Conservation (phyloP, 306 rosid genomes). For the Malus orientalis region DNA sequence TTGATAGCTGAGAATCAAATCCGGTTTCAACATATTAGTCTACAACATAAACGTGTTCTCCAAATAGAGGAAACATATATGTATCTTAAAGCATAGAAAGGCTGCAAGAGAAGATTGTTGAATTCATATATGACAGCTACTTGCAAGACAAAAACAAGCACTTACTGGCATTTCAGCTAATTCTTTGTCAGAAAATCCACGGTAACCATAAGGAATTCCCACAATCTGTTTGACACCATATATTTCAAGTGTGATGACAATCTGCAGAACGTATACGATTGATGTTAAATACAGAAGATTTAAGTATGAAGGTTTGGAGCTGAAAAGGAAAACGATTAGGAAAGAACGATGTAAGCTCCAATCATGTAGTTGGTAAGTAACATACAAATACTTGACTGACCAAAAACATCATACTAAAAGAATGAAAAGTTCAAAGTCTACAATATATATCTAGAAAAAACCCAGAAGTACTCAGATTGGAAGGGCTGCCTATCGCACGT, state of each 20-base stretch:
- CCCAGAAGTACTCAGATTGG: neutral
- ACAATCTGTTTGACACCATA: constrained; percentile 88
- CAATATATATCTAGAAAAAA: neutral
- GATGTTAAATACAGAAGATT: neutral
- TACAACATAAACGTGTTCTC: neutral
- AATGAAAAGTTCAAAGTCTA: neutral
- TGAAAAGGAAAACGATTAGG: neutral
- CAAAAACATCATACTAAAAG: neutral
- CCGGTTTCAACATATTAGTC: constrained; percentile 13
- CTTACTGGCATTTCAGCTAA: constrained; percentile 78
- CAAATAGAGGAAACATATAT: constrained; percentile 3
- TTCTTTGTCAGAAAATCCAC: constrained; percentile 81
- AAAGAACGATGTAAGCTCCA: neutral
- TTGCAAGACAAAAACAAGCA: constrained; percentile 14
- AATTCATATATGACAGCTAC: neutral
- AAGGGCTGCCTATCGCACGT: neutral
- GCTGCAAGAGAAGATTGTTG: neutral
- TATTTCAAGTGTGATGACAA: constrained; percentile 94
- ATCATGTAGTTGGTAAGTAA: neutral
- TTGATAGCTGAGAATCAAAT: constrained; percentile 57
- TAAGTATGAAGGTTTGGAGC: neutral
- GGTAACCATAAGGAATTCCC: constrained; percentile 96
- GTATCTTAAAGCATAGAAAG: neutral
- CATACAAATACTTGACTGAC: neutral
- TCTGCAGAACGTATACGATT: constrained; percentile 48